phyloP scores from a whole-genome alignment of 305 asterid species.

The Fraxinus albicans region DNA sequence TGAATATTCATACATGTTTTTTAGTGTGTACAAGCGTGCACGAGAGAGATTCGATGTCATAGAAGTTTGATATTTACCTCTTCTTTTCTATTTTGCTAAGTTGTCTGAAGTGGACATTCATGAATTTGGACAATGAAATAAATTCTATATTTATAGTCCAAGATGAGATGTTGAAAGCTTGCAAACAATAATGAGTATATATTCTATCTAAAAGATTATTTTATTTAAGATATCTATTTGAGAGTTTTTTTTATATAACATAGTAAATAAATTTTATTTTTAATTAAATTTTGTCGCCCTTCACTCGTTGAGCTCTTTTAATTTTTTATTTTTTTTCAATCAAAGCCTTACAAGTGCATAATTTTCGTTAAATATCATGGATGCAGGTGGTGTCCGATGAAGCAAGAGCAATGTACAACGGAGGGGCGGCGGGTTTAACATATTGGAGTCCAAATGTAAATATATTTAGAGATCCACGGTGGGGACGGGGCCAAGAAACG shows the following conservation, averaged over 20 bases:
- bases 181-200: not conserved
- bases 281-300: not conserved
- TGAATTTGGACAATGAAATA: not conserved
- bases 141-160: not conserved
- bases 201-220: not conserved
- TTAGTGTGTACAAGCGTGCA: not conserved
- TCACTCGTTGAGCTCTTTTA: not conserved
- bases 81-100: not conserved
- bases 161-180: not conserved
- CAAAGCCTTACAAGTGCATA: not conserved
- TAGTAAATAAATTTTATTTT: not conserved
- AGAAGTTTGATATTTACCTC: not conserved
- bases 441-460: slow-evolving; percentile 82
- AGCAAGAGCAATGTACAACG: slow-evolving; percentile 78
- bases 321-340: not conserved
- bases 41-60: not conserved
- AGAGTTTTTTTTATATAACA: not conserved
- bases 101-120: not conserved
- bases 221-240: not conserved
- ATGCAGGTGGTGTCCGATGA: slow-evolving; percentile 69
- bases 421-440: slow-evolving; percentile 61
- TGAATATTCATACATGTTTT: not conserved
- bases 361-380: not conserved
- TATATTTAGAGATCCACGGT: slow-evolving; percentile 66
- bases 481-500: slow-evolving; percentile 82